These are phyloP conservation scores for Apiospora sp. DNA, from an alignment of 2,329 filamentous ascomycete genomes.

Conservation along the genomic window DNA sequence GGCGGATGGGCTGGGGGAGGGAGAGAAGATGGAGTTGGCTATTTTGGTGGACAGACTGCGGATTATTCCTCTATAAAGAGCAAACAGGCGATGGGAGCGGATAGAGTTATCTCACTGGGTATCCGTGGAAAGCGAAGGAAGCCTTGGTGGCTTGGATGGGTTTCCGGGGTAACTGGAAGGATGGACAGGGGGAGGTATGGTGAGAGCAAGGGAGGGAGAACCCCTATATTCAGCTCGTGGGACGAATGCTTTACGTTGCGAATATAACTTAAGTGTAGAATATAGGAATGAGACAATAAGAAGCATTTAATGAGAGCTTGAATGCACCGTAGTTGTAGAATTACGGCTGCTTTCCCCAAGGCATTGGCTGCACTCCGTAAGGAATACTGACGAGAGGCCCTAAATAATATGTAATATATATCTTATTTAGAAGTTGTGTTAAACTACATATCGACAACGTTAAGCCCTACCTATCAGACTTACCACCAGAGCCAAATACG, in stretches of 20 bases:
- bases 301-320: not conserved
- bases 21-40: constrained; percentile 27
- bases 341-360: too few relatives aligned
- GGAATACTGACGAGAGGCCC: not conserved
- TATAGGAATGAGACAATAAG: not conserved
- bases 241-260: not conserved
- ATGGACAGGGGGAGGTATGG: not conserved
- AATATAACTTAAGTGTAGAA: not conserved
- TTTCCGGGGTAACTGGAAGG: not conserved
- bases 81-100: not conserved
- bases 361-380: not conserved
- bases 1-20: not conserved
- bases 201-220: not conserved
- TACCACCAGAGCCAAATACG: too few relatives aligned
- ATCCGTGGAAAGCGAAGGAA: not conserved
- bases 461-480: too few relatives aligned
- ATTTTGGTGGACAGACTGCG: constrained; percentile 28
- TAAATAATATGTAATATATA: not conserved
- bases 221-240: not conserved
- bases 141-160: not conserved
- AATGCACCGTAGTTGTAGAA: not conserved
- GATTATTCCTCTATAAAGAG: constrained; percentile 22
- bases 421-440: too few relatives aligned
- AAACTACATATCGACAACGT: too few relatives aligned
- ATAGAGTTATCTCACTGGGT: not conserved